Evolutionary conservation across 768 basidiomycete species (phyloP), one percentile per base, ranked within the genome.

Genomic region (Mrakia blollopis): DNA sequence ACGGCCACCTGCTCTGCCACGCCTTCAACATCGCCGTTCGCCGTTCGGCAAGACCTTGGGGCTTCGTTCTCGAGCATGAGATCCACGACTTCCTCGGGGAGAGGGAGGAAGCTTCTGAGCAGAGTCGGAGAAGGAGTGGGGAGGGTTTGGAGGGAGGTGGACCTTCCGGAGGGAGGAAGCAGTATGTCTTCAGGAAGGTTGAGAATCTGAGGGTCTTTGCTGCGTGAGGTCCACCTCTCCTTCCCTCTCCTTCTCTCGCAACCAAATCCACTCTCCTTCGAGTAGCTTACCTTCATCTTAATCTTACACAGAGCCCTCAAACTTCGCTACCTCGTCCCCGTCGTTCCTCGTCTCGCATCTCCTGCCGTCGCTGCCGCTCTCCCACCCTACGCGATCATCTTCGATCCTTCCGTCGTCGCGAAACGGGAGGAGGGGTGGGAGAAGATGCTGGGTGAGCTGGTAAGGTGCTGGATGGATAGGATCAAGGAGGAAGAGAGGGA

Each of bases 201-300:
- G 94, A 95, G 83, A 96, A 95, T 81, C 84, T 96, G 39, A 86
- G 92, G 35, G 82, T 93, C 30, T 95, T 92, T 90, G 90, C 88
- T 62, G 93, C 91, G 92, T 93, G 81, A 72, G 91, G 88, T 32
- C 18, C 47, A 70, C 13, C 30, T 52, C 25, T 32, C 44, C 41
- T 28, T 74, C 54, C 13, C 30, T 32, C 18, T 39, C 60, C 65
- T 25, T 44, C 54, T 57, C 52, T 47, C 65, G 25, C 23, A 69
- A n/a, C n/a, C n/a, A n/a, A n/a, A n/a, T n/a, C n/a, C n/a, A n/a
- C n/a, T 68, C 57, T 61, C 35, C 30, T 79, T 70, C 28, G 62
- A 57, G 23, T 39, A 35, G 68, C 23, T 72, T 9, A 41, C 25
- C 9, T 21, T 23, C 6, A 28, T 23, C 35, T 14, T 37, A 77